A percentile compares a stretch with the other conserved stretches of the same genome.
These are phyloP conservation scores for Extremus antarcticus DNA, from an alignment of 495 filamentous ascomycete genomes.

Conservation along the genomic window DNA sequence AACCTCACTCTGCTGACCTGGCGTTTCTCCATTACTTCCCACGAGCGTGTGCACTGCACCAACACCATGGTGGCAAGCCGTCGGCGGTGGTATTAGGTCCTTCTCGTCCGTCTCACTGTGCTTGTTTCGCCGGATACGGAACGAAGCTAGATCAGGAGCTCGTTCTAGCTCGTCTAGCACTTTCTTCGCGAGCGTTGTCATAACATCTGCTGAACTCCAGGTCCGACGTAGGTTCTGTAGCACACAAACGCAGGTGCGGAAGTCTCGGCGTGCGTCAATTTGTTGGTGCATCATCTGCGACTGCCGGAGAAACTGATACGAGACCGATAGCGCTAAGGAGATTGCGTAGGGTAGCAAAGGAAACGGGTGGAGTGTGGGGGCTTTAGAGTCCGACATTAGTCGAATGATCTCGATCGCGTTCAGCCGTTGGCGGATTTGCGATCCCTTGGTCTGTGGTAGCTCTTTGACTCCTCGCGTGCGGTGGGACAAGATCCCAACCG, in stretches of 20 bases:
- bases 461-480: slow-evolving; percentile 34
- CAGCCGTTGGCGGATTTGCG: slow-evolving; percentile 50
- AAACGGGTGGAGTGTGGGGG: slow-evolving; percentile 43
- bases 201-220: slow-evolving; percentile 55
- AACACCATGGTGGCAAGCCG: slow-evolving; percentile 1
- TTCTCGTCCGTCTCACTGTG: neutral
- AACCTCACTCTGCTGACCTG: neutral
- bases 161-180: slow-evolving; percentile 15
- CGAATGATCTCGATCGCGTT: slow-evolving; percentile 55
- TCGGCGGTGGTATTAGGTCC: slow-evolving; percentile 4
- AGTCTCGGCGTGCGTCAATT: slow-evolving; percentile 47
- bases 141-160: slow-evolving; percentile 8
- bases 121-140: slow-evolving; percentile 7
- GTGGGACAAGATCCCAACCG: slow-evolving; percentile 52
- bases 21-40: neutral
- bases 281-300: slow-evolving; percentile 53
- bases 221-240: slow-evolving; percentile 44
- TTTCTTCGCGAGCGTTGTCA: slow-evolving; percentile 31
- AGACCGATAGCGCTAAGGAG: slow-evolving; percentile 53
- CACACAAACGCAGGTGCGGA: slow-evolving; percentile 46
- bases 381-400: slow-evolving; percentile 44
- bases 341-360: slow-evolving; percentile 61
- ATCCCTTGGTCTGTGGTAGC: slow-evolving; percentile 35
- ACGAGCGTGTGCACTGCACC: neutral
- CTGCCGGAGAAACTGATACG: slow-evolving; percentile 58